These are phyloP conservation scores for Dendrobium catenatum DNA, from an alignment of 106 monocot genomes.

Conservation along the genomic window DNA sequence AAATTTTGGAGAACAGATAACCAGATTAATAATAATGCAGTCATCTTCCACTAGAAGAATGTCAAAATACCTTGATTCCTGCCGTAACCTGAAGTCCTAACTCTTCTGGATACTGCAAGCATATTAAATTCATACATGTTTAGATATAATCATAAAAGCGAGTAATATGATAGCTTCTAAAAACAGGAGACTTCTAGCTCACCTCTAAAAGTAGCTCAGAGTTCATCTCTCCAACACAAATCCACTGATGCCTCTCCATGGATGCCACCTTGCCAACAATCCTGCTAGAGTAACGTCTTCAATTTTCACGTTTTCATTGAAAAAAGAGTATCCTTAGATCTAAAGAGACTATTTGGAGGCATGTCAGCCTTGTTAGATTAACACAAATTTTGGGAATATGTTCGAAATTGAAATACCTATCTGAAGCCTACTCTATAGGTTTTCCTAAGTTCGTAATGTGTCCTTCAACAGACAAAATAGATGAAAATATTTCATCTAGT, in stretches of 20 bases:
- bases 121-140: not conserved
- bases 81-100: not conserved
- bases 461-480: not conserved
- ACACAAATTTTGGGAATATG: not conserved
- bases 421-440: not conserved
- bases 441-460: not conserved
- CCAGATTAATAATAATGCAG: not conserved
- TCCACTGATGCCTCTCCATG: constrained; percentile 1
- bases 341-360: not conserved
- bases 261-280: constrained; percentile 4
- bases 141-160: not conserved
- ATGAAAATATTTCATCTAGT: not conserved
- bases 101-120: not conserved
- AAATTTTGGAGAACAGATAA: not conserved
- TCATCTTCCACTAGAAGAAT: not conserved
- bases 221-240: constrained; percentile 4
- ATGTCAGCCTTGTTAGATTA: not conserved
- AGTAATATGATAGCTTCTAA: not conserved
- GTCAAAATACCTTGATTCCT: constrained; percentile 1
- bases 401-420: not conserved
- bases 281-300: not conserved
- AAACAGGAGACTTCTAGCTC: not conserved
- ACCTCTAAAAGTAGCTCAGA: constrained; percentile 3
- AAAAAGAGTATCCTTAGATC: not conserved
- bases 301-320: not conserved